phyloP scores from a whole-genome alignment of 2,329 filamentous ascomycete species.

The Endoconidiophora laricicola region DNA sequence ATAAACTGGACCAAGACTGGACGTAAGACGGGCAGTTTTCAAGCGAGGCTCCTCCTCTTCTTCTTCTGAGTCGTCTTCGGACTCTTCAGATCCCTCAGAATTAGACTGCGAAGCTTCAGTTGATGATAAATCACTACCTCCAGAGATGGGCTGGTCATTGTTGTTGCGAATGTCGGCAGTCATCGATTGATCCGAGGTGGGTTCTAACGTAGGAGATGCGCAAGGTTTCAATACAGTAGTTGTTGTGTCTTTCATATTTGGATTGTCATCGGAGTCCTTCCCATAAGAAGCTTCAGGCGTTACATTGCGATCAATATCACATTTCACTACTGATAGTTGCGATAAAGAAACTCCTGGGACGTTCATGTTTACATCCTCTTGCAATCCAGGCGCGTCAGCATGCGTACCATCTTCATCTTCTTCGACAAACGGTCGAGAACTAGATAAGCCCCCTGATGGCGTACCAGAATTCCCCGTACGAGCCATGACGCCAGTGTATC shows the following conservation, averaged over 20 bases:
- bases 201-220: no score
- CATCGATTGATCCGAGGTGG: no score
- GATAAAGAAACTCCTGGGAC: no score
- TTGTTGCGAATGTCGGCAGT: conserved; percentile 7
- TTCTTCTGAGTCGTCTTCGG: conserved; percentile 44
- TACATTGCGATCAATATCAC: background rate
- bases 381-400: no score
- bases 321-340: no score
- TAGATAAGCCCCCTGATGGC: background rate
- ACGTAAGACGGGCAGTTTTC: conserved; percentile 81
- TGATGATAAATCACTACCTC: background rate
- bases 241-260: background rate
- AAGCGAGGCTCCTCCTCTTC: conserved; percentile 86
- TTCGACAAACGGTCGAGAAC: conserved; percentile 6
- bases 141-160: conserved; percentile 13
- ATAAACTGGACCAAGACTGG: conserved; percentile 64
- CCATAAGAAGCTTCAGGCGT: background rate
- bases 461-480: no score
- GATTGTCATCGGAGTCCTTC: background rate
- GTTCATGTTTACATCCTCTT: background rate
- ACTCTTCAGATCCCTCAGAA: conserved; percentile 28
- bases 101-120: background rate
- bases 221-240: background rate
- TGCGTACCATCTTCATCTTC: conserved; percentile 5
- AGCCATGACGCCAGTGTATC: no score